phyloP scores from a whole-genome alignment of 441 rosid genomes.

The Pelargonium citronellum region DNA sequence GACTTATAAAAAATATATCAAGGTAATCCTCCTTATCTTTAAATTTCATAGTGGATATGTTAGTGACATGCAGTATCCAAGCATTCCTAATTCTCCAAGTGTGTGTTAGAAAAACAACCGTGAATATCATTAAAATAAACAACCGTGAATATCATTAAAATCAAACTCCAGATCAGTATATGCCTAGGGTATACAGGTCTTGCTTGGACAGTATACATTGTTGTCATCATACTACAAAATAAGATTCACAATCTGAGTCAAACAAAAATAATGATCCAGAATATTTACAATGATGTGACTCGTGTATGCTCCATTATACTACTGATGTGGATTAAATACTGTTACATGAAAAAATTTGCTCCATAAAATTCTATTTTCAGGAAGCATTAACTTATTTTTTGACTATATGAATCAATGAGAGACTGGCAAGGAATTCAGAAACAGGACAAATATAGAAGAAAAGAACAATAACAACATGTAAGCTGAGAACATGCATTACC shows the following conservation, averaged over 20 bases:
- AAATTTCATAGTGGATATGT: too few species aligned
- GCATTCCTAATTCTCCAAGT: too few species aligned
- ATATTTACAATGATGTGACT: background rate
- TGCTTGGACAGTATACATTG: background rate
- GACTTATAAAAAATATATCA: too few species aligned
- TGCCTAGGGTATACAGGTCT: background rate
- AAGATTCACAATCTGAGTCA: constrained; percentile 8
- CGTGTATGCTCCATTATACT: background rate
- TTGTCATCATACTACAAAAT: background rate
- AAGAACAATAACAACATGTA: background rate
- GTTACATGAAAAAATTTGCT: background rate
- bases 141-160: too few species aligned
- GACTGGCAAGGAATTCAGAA: background rate
- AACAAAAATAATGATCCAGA: background rate
- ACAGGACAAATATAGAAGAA: background rate
- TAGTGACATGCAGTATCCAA: too few species aligned
- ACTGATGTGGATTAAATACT: background rate
- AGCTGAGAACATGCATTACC: constrained; percentile 32
- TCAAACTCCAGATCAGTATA: background rate
- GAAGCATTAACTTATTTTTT: background rate
- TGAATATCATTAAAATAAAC: too few species aligned
- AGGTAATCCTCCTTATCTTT: too few species aligned
- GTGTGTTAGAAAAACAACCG: too few species aligned
- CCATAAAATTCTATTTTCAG: background rate
- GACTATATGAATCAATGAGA: background rate